These are phyloP conservation scores for Deuterostichococcus epilithicus DNA, from an alignment of 139 green algal species.

Conservation along the genomic window DNA sequence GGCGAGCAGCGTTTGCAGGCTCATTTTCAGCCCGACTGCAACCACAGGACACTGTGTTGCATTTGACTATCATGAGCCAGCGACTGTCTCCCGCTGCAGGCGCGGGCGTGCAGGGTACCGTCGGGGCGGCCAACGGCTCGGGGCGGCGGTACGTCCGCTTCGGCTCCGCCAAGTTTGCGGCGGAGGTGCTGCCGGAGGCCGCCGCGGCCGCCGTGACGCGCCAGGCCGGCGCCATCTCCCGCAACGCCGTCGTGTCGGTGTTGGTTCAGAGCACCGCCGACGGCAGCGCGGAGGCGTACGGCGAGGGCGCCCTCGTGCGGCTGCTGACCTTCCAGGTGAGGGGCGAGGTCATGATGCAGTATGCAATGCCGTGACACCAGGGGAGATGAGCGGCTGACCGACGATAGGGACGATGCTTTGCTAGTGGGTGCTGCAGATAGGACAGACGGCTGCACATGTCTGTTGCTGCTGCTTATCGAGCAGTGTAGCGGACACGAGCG, in stretches of 20 bases:
- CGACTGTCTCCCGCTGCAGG: slow-evolving; percentile 11
- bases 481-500: too few relatives aligned
- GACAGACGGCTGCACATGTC: too few relatives aligned
- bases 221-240: not conserved
- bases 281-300: not conserved
- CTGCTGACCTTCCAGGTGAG: slow-evolving; percentile 15
- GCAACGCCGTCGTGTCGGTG: not conserved
- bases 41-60: too few relatives aligned
- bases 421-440: too few relatives aligned
- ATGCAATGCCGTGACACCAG: not conserved
- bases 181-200: not conserved
- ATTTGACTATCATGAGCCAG: too few relatives aligned
- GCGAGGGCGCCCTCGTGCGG: not conserved
- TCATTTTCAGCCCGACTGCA: too few relatives aligned
- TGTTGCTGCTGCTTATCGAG: too few relatives aligned
- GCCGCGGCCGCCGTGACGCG: not conserved
- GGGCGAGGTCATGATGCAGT: not conserved
- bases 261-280: slow-evolving; percentile 1
- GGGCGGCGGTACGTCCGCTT: slow-evolving; percentile 30
- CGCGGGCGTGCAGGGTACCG: slow-evolving; percentile 32
- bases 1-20: too few relatives aligned
- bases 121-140: not conserved
- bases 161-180: slow-evolving; percentile 50
- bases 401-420: too few relatives aligned
- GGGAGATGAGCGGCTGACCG: slow-evolving; percentile 1